Evolutionary conservation across 2,329 filamentous ascomycete species (phyloP).

Genomic region (Trichophyton equinum): DNA sequence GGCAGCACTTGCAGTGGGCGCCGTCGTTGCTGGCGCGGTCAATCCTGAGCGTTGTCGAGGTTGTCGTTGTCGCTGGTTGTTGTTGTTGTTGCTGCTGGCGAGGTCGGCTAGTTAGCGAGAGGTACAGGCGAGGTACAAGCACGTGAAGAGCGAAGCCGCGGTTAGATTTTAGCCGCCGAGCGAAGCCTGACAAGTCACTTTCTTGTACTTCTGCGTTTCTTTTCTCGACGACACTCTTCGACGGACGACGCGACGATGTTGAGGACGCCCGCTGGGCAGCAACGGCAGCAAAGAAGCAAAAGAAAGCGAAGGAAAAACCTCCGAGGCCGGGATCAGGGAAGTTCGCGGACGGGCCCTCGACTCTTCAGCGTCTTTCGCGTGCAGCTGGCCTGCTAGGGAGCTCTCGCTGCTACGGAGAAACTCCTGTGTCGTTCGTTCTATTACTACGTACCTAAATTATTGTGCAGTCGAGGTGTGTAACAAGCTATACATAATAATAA

Average conservation of each 20-base stretch:
- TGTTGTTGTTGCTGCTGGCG: neutral
- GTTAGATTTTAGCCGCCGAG: neutral
- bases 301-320: neutral
- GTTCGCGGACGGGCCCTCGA: neutral
- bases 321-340: neutral
- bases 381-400: neutral
- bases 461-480: too few species aligned
- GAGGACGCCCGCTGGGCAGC: neutral
- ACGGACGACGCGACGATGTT: neutral
- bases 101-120: too few species aligned
- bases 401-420: neutral
- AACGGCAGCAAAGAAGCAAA: neutral
- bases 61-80: neutral
- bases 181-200: neutral
- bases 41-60: neutral
- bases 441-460: too few species aligned
- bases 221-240: neutral
- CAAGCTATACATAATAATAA: too few species aligned
- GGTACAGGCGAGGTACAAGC: neutral
- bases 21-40: too few species aligned
- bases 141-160: neutral
- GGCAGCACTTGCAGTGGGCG: too few species aligned
- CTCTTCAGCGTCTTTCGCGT: neutral
- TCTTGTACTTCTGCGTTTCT: neutral
- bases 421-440: too few species aligned